A percentile compares a stretch with the other conserved stretches of the same genome.
Evolutionary conservation across 2,329 filamentous ascomycete species (phyloP).

Genomic region (Keithomyces neogunnii): DNA sequence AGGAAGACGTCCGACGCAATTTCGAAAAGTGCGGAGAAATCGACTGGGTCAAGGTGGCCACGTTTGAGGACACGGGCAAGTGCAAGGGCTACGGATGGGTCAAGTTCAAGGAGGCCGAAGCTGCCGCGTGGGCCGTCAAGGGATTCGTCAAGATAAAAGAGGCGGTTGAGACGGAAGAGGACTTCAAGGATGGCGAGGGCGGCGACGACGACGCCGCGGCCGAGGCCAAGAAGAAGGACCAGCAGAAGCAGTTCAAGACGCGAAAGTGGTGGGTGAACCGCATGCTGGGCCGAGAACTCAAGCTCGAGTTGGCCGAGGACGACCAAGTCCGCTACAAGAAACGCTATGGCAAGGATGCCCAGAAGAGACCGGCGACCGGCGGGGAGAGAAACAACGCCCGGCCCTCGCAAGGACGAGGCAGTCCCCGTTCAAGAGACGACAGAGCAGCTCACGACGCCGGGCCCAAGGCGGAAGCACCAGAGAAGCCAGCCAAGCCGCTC

Average conservation of each 20-base stretch:
- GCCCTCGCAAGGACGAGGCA: conserved; percentile 24
- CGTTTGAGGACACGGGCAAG: conserved; percentile 93
- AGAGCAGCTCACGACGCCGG: conserved; percentile 9
- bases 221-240: conserved; percentile 27
- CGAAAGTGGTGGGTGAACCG: conserved; percentile 80
- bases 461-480: conserved; percentile 6
- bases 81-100: conserved; percentile 98
- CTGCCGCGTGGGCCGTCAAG: conserved; percentile 61
- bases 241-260: conserved; percentile 46
- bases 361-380: conserved; percentile 21
- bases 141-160: conserved; percentile 70
- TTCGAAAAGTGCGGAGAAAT: conserved; percentile 81
- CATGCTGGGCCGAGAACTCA: conserved; percentile 69
- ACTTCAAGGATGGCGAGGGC: conserved; percentile 45
- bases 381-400: conserved; percentile 16
- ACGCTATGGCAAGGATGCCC: conserved; percentile 71
- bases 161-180: conserved; percentile 52
- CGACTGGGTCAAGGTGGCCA: conserved; percentile 78
- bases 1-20: conserved; percentile 71
- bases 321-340: conserved; percentile 86
- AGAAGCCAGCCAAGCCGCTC: conserved; percentile 27
- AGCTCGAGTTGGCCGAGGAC: conserved; percentile 92
- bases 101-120: conserved; percentile 71
- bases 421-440: conserved; percentile 23
- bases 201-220: conserved; percentile 26